Percentiles rank a stretch among this genome's conserved stretches.
phyloP scores from a whole-genome alignment of 208 protist genomes.

The Spongospora subterranea region DNA sequence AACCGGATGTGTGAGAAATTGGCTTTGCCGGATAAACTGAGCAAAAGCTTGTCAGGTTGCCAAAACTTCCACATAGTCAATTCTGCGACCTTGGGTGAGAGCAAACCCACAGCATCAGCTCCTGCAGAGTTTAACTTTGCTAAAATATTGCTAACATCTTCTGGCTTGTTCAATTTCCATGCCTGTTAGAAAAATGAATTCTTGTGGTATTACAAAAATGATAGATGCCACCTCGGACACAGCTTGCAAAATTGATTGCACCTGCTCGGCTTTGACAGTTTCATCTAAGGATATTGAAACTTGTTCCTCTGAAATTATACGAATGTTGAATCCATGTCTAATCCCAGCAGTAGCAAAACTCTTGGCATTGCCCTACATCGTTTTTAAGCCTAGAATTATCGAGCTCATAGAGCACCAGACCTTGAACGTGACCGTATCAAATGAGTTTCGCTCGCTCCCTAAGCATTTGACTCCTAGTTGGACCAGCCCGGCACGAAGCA shows the following conservation, averaged over 20 bases:
- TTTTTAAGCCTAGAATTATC: neutral
- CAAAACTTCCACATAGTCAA: too few species aligned
- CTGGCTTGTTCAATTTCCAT: too few species aligned
- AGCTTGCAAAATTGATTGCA: neutral
- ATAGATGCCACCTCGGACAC: neutral
- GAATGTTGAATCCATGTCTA: neutral
- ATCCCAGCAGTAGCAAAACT: neutral
- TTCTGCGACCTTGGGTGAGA: too few species aligned
- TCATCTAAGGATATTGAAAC: slow-evolving; percentile 17
- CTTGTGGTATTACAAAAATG: too few species aligned
- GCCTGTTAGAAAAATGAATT: too few species aligned
- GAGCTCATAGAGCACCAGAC: neutral
- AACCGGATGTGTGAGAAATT: slow-evolving; percentile 82
- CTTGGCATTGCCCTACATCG: neutral
- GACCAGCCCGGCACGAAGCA: slow-evolving; percentile 84
- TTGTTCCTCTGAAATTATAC: neutral
- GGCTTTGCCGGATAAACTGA: slow-evolving; percentile 27
- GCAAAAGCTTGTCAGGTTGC: neutral
- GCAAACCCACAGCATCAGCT: too few species aligned
- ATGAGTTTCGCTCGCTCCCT: neutral
- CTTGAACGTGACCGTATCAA: slow-evolving; percentile 58
- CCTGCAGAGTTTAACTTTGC: too few species aligned
- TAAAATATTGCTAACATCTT: too few species aligned
- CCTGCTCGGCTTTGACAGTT: neutral
- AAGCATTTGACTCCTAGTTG: slow-evolving; percentile 72